phyloP scores from a whole-genome alignment of 2,329 filamentous ascomycete genomes.

The Beauveria caledonica region DNA sequence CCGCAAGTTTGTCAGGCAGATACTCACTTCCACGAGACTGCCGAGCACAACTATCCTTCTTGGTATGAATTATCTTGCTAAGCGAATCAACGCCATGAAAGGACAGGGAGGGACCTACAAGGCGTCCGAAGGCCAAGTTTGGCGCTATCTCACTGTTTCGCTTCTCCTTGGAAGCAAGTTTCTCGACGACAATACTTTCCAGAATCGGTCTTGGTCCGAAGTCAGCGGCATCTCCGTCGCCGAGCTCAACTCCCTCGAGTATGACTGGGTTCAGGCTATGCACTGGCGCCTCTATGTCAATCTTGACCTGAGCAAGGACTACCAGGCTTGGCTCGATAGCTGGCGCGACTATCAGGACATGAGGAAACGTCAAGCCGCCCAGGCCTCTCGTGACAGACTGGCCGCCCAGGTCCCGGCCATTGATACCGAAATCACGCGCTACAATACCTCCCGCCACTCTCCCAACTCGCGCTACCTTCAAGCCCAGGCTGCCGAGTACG shows the following conservation, averaged over 20 bases:
- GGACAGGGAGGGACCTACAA: conserved; percentile 40
- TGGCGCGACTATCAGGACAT: conserved; percentile 49
- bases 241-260: conserved; percentile 79
- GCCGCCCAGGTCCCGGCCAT: conserved; percentile 40
- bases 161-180: conserved; percentile 91
- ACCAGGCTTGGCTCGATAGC: conserved; percentile 53
- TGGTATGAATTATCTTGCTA: conserved; percentile 81
- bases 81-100: conserved; percentile 69
- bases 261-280: conserved; percentile 79
- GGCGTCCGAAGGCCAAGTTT: conserved; percentile 63
- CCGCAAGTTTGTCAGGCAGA: conserved; percentile 85
- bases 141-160: conserved; percentile 78
- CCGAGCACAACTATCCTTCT: conserved; percentile 87
- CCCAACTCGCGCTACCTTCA: conserved; percentile 40
- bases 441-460: conserved; percentile 30
- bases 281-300: conserved; percentile 83
- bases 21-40: conserved; percentile 80
- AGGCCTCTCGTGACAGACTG: conserved; percentile 42
- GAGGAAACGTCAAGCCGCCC: conserved; percentile 45
- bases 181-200: conserved; percentile 93
- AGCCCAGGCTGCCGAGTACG: conserved; percentile 48
- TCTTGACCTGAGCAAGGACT: conserved; percentile 65
- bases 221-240: conserved; percentile 81
- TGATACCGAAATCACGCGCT: conserved; percentile 33
- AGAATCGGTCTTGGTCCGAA: conserved; percentile 94